Percentiles rank a stretch among this genome's conserved stretches.
Evolutionary conservation across 176 grass and related monocot genomes (phyloP).

Genomic region (Cenchrus fungigraminus): DNA sequence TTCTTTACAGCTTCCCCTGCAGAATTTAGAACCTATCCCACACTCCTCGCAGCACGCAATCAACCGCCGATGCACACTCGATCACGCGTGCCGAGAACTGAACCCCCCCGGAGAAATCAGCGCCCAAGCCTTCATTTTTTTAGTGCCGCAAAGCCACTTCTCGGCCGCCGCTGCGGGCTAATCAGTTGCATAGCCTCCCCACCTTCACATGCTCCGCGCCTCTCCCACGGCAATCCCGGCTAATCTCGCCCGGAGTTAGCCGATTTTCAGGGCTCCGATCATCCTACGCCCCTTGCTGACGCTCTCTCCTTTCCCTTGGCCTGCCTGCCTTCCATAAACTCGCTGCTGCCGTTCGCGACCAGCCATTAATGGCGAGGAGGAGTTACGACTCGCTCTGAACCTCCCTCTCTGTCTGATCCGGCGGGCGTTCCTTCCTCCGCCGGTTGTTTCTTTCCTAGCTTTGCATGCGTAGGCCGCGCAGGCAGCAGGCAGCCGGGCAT

Average conservation of each 20-base stretch:
- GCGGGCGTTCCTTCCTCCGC: conserved; percentile 30
- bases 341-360: conserved; percentile 26
- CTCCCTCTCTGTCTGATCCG: background rate
- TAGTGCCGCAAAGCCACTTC: conserved; percentile 16
- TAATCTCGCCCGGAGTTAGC: background rate
- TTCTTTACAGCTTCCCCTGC: background rate
- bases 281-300: background rate
- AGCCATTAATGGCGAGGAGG: conserved; percentile 32
- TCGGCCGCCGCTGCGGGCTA: background rate
- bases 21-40: conserved; percentile 28
- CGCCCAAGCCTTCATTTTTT: conserved; percentile 32
- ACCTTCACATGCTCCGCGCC: conserved; percentile 30
- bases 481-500: conserved; percentile 19
- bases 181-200: background rate
- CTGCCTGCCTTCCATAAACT: background rate
- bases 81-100: conserved; percentile 34
- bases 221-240: conserved; percentile 26
- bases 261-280: background rate
- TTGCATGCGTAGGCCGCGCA: conserved; percentile 4
- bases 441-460: conserved; percentile 13
- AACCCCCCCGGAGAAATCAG: conserved; percentile 12
- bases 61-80: background rate
- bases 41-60: background rate
- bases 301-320: background rate
- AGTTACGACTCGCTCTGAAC: conserved; percentile 38